Evolutionary conservation across 2,329 filamentous ascomycete species (phyloP), one percentile per base, ranked within the genome.

Genomic region (Fusarium equiseti): DNA sequence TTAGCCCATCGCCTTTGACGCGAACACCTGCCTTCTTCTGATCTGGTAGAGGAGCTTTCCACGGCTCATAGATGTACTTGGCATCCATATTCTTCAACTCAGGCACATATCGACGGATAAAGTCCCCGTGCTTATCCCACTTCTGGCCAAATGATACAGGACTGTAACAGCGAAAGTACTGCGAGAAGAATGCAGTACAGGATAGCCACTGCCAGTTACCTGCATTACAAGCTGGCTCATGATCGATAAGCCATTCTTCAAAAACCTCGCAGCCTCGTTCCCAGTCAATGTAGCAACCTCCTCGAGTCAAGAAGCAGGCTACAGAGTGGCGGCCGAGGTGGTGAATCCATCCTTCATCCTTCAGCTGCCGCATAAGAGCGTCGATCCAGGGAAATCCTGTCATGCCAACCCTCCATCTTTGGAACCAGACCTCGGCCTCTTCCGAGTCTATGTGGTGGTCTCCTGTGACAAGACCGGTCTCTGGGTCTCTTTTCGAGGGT

Each of bases 311-410:
- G 77, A 95, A 95, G 76, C 91, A 94, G 0, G 92, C 92, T 0
- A 95, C 89, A n/a, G 89, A 87, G 78, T 95, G 92, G 1, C 92
- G 86, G 4, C 91, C 92, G 0, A 94, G 84, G 76, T 95, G 92
- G 76, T 95, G 92, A 11, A 94, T 92, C 92, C 92, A 95, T 29
- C 92, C 92, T 76, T 94, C 91, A 3, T 83, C 77, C 16, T 85
- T 83, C 16, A 95, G 83, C 78, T 94, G 92, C 2, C 91, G 87
- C 92, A 95, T 94, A 43, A 94, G 83, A 0, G 91, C 91, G 75
- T 95, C 92, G 71, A 95, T 93, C 88, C 90, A 94, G 0, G 92
- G 92, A 67, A 94, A 94, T 0, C 92, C 92, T 0, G 92, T 95
- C 26, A 84, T 81, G 3, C 92, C 92, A 35, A 84, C 77, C 74